Percentiles rank a stretch among this genome's conserved stretches.
Evolutionary conservation across 176 grass and related monocot species (phyloP).

Genomic region (Oryza longistaminata): DNA sequence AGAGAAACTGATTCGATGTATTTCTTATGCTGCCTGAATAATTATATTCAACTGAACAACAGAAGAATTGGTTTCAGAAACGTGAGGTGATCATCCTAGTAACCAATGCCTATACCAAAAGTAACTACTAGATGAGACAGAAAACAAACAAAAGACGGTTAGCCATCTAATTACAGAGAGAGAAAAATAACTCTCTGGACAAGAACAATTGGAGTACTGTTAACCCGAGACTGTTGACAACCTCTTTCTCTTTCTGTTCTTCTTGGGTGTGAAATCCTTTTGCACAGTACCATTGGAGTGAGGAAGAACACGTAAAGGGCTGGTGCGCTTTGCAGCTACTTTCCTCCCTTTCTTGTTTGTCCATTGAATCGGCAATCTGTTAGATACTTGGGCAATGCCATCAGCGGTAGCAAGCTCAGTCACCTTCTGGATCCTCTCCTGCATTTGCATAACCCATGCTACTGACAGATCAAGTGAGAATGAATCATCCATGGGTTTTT

Average conservation of each 20-base stretch:
- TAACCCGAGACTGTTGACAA: slow-evolving; percentile 41
- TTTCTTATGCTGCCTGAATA: neutral
- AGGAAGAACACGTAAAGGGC: slow-evolving; percentile 35
- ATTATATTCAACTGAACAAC: slow-evolving; percentile 1
- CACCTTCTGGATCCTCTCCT: slow-evolving; percentile 66
- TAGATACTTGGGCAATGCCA: slow-evolving; percentile 58
- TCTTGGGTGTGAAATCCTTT: slow-evolving; percentile 51
- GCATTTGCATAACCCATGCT: slow-evolving; percentile 76
- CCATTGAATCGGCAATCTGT: slow-evolving; percentile 76
- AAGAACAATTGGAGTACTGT: neutral
- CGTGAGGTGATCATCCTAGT: slow-evolving; percentile 5
- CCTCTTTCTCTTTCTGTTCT: slow-evolving; percentile 67
- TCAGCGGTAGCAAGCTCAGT: slow-evolving; percentile 56
- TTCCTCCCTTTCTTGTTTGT: slow-evolving; percentile 64
- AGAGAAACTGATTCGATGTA: neutral
- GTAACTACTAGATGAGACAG: neutral
- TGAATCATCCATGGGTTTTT: slow-evolving; percentile 72
- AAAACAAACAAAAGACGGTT: neutral
- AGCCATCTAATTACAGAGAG: slow-evolving; percentile 37
- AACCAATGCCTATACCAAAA: slow-evolving; percentile 32
- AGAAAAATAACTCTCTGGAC: neutral
- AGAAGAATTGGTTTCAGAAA: neutral
- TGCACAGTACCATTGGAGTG: slow-evolving; percentile 30
- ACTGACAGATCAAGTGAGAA: slow-evolving; percentile 77
- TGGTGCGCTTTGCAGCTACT: slow-evolving; percentile 38